Evolutionary conservation across 352 stramenopile genomes (phyloP).

Genomic region (Phytopythium cucurbitacearum): DNA sequence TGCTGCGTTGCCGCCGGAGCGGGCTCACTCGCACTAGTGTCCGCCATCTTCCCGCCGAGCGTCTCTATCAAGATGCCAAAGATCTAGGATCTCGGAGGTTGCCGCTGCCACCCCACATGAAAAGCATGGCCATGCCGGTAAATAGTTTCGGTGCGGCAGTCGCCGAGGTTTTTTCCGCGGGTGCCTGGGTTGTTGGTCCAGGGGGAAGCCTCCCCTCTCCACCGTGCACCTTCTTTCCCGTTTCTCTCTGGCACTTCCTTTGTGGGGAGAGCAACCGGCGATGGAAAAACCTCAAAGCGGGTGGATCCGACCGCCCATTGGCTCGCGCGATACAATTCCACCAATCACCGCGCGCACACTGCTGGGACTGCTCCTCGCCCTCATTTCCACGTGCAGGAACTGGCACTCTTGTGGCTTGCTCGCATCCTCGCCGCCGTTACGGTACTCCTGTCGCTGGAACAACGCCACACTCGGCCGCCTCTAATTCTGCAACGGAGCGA

Average conservation of each 20-base stretch:
- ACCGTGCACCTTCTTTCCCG: constrained; percentile 2
- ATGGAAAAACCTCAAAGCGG: constrained; percentile 21
- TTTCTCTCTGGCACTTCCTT: constrained; percentile 4
- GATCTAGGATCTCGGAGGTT: too few relatives aligned
- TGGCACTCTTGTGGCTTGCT: constrained; percentile 22
- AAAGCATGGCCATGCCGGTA: not conserved
- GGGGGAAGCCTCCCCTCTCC: constrained; percentile 1
- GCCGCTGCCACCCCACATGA: too few relatives aligned
- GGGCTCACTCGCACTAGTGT: too few relatives aligned
- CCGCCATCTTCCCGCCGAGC: too few relatives aligned
- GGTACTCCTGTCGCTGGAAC: not conserved
- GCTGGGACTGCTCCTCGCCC: not conserved
- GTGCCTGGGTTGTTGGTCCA: constrained; percentile 1
- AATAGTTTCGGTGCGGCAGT: not conserved
- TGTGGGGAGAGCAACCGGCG: not conserved
- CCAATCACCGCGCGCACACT: constrained; percentile 20
- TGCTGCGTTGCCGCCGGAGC: too few relatives aligned
- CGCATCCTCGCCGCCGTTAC: constrained; percentile 16
- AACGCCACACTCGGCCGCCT: constrained; percentile 16
- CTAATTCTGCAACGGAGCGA: constrained; percentile 23
- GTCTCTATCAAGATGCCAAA: too few relatives aligned
- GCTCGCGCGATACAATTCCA: constrained; percentile 11
- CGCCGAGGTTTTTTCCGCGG: constrained; percentile 4
- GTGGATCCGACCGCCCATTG: constrained; percentile 16
- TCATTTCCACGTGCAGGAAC: constrained; percentile 21